These are phyloP conservation scores for Cutaneotrichosporon sp. DNA, from an alignment of 1,284 basidiomycete species.

Conservation along the genomic window DNA sequence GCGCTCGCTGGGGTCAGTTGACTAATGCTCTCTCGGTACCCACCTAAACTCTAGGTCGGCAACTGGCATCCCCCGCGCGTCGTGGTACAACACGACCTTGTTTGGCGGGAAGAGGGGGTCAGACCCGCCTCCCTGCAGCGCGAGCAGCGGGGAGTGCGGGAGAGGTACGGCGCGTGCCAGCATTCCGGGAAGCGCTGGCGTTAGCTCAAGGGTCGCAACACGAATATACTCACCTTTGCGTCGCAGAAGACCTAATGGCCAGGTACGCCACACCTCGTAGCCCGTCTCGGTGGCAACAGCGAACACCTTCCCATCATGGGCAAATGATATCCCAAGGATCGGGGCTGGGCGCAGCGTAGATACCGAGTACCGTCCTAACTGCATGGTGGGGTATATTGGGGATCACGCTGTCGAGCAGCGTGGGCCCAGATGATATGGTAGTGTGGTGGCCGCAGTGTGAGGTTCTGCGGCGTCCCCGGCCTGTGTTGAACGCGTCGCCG, in stretches of 20 bases:
- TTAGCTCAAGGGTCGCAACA: not conserved
- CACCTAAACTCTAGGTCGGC: constrained; percentile 78
- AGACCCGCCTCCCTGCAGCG: constrained; percentile 81
- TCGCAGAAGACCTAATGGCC: constrained; percentile 69
- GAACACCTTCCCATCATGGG: constrained; percentile 67
- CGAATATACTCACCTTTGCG: constrained; percentile 61
- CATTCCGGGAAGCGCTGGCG: constrained; percentile 56
- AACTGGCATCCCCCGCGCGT: constrained; percentile 65
- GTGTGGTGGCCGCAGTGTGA: too few relatives aligned
- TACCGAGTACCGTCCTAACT: constrained; percentile 81
- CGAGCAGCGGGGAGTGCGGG: constrained; percentile 77
- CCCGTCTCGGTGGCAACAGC: constrained; percentile 74
- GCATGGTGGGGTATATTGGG: constrained; percentile 60
- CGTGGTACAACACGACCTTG: constrained; percentile 89
- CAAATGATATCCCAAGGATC: constrained; percentile 71
- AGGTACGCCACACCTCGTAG: constrained; percentile 78
- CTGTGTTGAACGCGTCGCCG: not conserved
- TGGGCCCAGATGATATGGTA: not conserved
- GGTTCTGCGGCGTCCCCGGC: too few relatives aligned
- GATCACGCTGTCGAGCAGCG: not conserved
- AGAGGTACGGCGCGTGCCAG: constrained; percentile 70
- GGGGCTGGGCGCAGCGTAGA: constrained; percentile 71
- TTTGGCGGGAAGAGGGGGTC: constrained; percentile 91
- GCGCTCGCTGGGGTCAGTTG: constrained; percentile 57
- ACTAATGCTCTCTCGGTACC: constrained; percentile 4